Base-by-base conservation (phyloP, 2,329 filamentous ascomycete species). In the Botrytis tulipae region DNA sequence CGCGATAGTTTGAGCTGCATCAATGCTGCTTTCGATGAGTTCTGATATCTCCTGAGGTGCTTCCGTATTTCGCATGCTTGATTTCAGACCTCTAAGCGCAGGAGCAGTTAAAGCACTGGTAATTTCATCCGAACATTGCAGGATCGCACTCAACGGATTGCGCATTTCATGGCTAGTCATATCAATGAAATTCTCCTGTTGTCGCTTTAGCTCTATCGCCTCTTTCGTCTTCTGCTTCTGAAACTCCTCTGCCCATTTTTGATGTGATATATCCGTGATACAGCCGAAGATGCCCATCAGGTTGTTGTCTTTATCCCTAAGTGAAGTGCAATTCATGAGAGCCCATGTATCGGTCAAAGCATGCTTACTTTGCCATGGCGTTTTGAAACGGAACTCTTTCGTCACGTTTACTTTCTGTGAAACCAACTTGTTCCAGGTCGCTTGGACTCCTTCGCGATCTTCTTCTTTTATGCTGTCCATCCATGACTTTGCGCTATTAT, bases 181-280 rank as follows among this genome's bases (percentile, higher is more conserved):
- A 81, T 94, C 92, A 78, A 95, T 93, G 77, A 94, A 94, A 76
- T 92, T 92, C 77, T 94, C 92, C 79, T 95, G 93, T 79, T 92
- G 91, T 7, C 90, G 84, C 77, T 87, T 88, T 60, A 87, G 86
- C 78, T 89, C 87, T 57, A 89, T 86, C 1, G 88, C 87, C 74
- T 89, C 86, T 69, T 78, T 76, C 77, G 77, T 78, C 87, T 85
- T 78, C 84, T 71, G 74, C 48, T 74, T 71, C 73, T 78, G 77
- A 59, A 67, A 75, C 32, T 78, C 78, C 67, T 74, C 76, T 93
- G 93, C 93, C 86, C 91, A 91, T 81, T 97, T 97, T 80, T 96
- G 93, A 71, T 92, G 89, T 29, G 92, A 94, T 76, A 97, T 97
- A 79, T 97, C 93, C 0, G 93, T 95, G 70, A 97, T 91, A 79